Base-by-base conservation (phyloP, 148 eudicot genomes). In the Chenopodium berlandieri region DNA sequence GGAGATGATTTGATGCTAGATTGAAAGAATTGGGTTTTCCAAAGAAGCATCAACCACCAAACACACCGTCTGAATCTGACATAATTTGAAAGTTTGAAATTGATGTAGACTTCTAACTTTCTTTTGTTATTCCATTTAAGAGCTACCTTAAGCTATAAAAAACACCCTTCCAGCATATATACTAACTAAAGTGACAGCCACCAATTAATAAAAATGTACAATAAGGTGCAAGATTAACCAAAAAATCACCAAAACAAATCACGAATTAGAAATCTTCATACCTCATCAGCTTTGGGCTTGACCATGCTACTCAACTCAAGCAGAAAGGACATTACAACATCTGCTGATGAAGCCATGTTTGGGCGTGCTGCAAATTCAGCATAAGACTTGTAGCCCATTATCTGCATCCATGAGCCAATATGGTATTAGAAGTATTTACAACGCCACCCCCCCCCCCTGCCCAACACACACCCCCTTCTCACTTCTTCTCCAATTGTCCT, bases 221-320 rank as follows among this genome's bases (percentile, higher is more conserved):
- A 52, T 27, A 20, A 64, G 14, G 56, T 54, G 48, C 75, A 25
- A 79, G 9, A 30, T 69, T 37, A 63, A 73, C 27, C 67, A 74
- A n/a, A 44, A 52, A 30, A 62, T 68, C 16, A 52, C 23, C 80
- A 48, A 22, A 76, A 74, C 8, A 25, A 50, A 40, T 34, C 48
- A 72, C 23, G 66, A 46, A 32, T 44, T 44, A 75, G 30, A 19
- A 73, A 34, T 27, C 54, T 50, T 58, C 73, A 56, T 56, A 95
- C 99, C 95, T 95, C 87, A 78, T 90, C 92, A 80, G 99, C 99
- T 86, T 87, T 87, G 66, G 94, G 91, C 86, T 88, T 88, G 82
- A 94, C 90, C 86, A 87, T 84, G 81, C 91, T 85, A 84, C 97
- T 91, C 98, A 95, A 85, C 84, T 93, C 92, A 80, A 85, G 88